Evolutionary conservation across 305 asterid genomes (phyloP), one percentile per base, ranked within the genome.

Genomic region (Striga hermonthica): DNA sequence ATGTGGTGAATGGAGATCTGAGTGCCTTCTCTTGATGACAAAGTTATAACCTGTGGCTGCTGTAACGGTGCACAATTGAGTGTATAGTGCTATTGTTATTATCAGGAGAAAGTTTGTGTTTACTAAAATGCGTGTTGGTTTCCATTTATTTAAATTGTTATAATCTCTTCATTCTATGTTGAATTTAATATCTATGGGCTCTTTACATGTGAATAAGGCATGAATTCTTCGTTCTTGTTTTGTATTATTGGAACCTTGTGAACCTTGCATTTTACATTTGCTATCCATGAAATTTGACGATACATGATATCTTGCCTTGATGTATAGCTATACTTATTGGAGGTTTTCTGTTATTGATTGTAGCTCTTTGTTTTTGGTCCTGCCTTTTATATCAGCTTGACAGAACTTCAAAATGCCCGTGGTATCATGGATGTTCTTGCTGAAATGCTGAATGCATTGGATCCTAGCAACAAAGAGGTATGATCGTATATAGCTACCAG

Each of bases 391-490:
- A 43, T 71, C 73, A 86, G 96, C 76, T 74, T 82, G 87, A 67
- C 89, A 37, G 96, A 89, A 76, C 80, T 89, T 76, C 89, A 89
- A 79, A 89, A 84, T 80, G 96, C 95, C 35, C 95, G 90, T 57
- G 96, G 95, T 62, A 81, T 89, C 67, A 82, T 86, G 95, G 93
- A 89, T 75, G 90, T 89, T 66, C 95, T 89, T 75, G 83, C 95
- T 41, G 96, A 89, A 84, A 89, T 89, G 95, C 85, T 89, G 68
- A 83, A 61, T 84, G 96, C 95, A 59, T 71, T 86, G 56, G 88
- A 84, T 76, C 90, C 95, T 38, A 77, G 59, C 58, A 86, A 86
- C 76, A 84, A 84, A 80, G 95, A 84, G 93, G 96, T 89, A 84
- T 41, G 45, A 7, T 44, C 31, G 31, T 22, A 22, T 22, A 22